Percentiles rank a stretch among this genome's conserved stretches.
phyloP scores from a whole-genome alignment of 2,329 filamentous ascomycete genomes.

The Scedosporium minutisporum region DNA sequence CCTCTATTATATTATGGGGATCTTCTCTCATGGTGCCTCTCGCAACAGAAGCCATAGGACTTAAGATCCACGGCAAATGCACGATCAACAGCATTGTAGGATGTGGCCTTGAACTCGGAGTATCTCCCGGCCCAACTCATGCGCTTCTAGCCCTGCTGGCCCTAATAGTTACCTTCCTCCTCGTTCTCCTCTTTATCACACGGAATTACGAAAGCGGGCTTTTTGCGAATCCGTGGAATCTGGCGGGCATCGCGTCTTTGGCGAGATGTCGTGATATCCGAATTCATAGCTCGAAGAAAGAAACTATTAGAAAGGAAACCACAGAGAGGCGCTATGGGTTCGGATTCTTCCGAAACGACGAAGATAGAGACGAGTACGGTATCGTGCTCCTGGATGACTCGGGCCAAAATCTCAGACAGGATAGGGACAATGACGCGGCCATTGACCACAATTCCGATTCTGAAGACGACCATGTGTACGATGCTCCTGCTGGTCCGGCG shows the following conservation, averaged over 20 bases:
- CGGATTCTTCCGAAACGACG: slow-evolving; percentile 17
- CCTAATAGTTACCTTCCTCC: slow-evolving; percentile 20
- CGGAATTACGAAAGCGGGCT: slow-evolving; percentile 27
- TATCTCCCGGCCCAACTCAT: slow-evolving; percentile 20
- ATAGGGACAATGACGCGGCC: background rate
- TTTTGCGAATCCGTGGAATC: slow-evolving; percentile 29
- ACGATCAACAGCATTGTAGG: slow-evolving; percentile 15
- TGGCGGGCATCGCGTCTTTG: slow-evolving; percentile 25
- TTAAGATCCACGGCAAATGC: slow-evolving; percentile 27
- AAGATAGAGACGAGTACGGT: slow-evolving; percentile 20
- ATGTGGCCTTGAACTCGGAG: slow-evolving; percentile 25
- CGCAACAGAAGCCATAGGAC: slow-evolving; percentile 28
- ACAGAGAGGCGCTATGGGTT: slow-evolving; percentile 17
- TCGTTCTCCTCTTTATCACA: slow-evolving; percentile 17
- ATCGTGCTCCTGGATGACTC: slow-evolving; percentile 20
- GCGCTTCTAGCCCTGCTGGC: slow-evolving; percentile 22
- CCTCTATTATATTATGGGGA: slow-evolving; percentile 23
- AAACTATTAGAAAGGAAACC: slow-evolving; percentile 9
- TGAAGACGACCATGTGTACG: slow-evolving; percentile 6
- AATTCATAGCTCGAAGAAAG: slow-evolving; percentile 11
- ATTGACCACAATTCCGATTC: background rate
- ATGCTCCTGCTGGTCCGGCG: background rate
- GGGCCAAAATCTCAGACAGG: slow-evolving; percentile 11
- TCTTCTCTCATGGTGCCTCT: slow-evolving; percentile 27
- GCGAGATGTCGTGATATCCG: slow-evolving; percentile 20